phyloP scores from a whole-genome alignment of 176 grass and related monocot species.

The Triticum timopheevii region DNA sequence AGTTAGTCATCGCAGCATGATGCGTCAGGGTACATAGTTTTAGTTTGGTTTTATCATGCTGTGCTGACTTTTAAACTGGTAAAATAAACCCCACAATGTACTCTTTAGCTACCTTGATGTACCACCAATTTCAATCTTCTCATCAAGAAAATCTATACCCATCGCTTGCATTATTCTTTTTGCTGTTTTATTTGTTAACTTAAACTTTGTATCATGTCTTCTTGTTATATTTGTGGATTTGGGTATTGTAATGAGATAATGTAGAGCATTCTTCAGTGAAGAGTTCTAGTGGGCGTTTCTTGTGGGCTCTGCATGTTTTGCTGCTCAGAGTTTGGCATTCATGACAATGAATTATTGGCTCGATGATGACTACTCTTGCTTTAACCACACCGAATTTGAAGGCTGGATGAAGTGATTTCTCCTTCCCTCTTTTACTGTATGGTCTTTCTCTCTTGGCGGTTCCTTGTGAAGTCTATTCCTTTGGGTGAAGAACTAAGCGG shows the following conservation, averaged over 20 bases:
- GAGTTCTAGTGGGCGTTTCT: neutral
- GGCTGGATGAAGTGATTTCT: neutral
- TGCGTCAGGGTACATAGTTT: neutral
- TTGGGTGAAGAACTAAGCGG: neutral
- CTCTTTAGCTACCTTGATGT: neutral
- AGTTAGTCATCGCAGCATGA: neutral
- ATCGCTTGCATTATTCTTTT: no score
- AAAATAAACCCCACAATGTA: neutral
- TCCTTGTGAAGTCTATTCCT: slow-evolving; percentile 30
- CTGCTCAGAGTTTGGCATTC: neutral
- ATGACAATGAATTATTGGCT: neutral
- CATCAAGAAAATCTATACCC: no score
- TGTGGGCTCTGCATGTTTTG: neutral
- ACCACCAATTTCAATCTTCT: neutral
- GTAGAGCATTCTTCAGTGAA: neutral
- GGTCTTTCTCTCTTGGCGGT: neutral
- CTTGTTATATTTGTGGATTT: neutral
- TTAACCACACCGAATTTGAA: slow-evolving; percentile 40
- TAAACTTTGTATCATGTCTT: neutral
- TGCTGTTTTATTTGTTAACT: neutral
- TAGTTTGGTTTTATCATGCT: neutral
- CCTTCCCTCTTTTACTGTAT: neutral
- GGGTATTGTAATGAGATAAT: neutral
- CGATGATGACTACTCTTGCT: slow-evolving; percentile 30
- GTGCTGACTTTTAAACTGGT: neutral